Evolutionary conservation across 1,139 yeast genomes (phyloP), one percentile per base, ranked within the genome.

Genomic region (Eremothecium gossypii): DNA sequence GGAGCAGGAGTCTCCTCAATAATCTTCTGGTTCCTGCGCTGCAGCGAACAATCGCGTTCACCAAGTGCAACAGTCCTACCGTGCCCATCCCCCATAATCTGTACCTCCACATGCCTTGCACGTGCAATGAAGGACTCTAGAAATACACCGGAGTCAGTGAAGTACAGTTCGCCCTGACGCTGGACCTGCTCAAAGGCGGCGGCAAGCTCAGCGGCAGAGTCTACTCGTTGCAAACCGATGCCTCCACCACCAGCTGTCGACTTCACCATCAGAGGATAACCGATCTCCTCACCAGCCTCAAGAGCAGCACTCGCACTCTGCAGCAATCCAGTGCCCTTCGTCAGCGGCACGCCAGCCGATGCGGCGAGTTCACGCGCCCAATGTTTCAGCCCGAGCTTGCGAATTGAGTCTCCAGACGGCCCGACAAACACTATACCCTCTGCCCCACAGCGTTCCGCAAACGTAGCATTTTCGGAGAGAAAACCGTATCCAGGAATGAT

Each of bases 161-260:
- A 91, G 62, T 85, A 89, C 0, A 94, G 77, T 59, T 79, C 73
- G 49, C 96, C 97, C 66, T 87, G 96, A 65, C 86, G 96, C 60
- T 84, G 83, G 36, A 91, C 97, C 5, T 95, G 81, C 54, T 77
- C 83, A 64, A 86, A 89, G 11, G 89, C 94, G 49, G 83, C 69
- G 65, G 77, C 84, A 48, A 89, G 78, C 46, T 89, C 96, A 11
- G 65, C 77, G 52, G 77, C 85, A 35, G 78, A 73, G 56, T 87
- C 95, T 47, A 89, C 96, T 61, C 87, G 83, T 62, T 87, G 96
- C 54, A 91, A 70, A 50, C 98, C 98, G 57, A 89, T 91, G 65
- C 98, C 98, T 63, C 98, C 98, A 56, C 98, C 98, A 62, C 98
- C 98, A 30, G 97, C 97, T 48, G 97, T 89, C 14, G 95, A 83